Base-by-base conservation (phyloP, 140 eudicot species). In the Cichorium intybus region DNA sequence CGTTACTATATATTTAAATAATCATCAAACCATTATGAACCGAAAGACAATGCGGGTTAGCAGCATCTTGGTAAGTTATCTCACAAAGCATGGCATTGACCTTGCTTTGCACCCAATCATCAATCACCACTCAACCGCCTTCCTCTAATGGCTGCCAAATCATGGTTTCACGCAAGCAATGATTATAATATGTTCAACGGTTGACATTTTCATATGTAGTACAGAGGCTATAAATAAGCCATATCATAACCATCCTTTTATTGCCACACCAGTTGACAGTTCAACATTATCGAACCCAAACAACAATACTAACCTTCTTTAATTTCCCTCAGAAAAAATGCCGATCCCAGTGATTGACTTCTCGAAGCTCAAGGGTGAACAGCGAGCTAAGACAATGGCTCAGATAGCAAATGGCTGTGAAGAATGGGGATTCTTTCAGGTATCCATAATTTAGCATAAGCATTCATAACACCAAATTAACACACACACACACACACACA, bases 381-480 rank as follows among this genome's bases (percentile, higher is more conserved):
- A 81, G 27, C 75, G 95, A 56, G 82, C 84, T 24, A 68, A 66
- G 33, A 77, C 91, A 16, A 46, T 91, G 89, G 89, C 96, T 27
- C 77, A 76, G 74, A 77, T 91, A n/a, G 87, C 87, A 29, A 78
- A 66, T 35, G 84, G 92, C 7, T 91, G 97, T 31, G 91, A 87
- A 75, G 87, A 91, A 79, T 91, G 97, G 97, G 97, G 97, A 31
- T 91, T 91, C 73, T 91, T 91, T 65, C 91, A 91, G 97, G 97
- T 87, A 82, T 28, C 27, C 26, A 27, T n/a, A n/a, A n/a, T 49
- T 33, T 59, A 14, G 11, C 48, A 37, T 16, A 41, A 15, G 6
- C n/a, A 8, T 10, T 41, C 21, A 24, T 41, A 46, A 1, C 14
- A 28, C 54, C 27, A 15, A 1, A 16, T 16, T 24, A 5, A 39